Percentiles rank a stretch among this genome's conserved stretches.
phyloP scores from a whole-genome alignment of 306 rosid species.

The Pachyrhizus erosus region DNA sequence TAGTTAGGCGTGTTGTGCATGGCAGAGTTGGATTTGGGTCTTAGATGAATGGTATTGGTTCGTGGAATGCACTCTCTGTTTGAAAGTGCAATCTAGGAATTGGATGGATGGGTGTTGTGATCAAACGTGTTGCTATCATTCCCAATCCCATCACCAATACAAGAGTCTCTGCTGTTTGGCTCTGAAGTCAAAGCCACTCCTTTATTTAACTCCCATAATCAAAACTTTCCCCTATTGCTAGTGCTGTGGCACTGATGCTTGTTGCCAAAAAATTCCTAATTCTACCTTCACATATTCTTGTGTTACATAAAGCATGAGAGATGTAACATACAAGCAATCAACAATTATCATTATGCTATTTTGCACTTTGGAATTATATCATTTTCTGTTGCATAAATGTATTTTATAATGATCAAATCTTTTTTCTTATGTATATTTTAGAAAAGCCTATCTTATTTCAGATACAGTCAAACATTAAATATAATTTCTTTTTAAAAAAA shows the following conservation, averaged over 20 bases:
- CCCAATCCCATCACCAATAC: conserved; percentile 51
- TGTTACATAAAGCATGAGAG: not conserved
- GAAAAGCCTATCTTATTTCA: not conserved
- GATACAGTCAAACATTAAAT: not conserved
- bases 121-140: conserved; percentile 44
- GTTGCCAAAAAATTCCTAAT: conserved; percentile 38
- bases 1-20: not conserved
- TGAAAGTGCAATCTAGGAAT: conserved; percentile 31
- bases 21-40: not conserved
- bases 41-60: conserved; percentile 1
- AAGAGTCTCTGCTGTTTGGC: conserved; percentile 42
- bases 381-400: not conserved
- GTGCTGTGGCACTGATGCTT: conserved; percentile 42
- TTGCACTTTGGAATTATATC: not conserved
- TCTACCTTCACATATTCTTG: conserved; percentile 17
- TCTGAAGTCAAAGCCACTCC: conserved; percentile 58
- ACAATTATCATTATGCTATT: not conserved
- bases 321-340: not conserved
- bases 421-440: not conserved
- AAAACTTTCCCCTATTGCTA: conserved; percentile 27
- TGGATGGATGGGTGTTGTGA: conserved; percentile 32
- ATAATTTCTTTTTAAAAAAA: not conserved
- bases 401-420: too few species aligned
- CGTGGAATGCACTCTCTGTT: conserved; percentile 42
- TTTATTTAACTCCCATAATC: not conserved